phyloP scores from a whole-genome alignment of 306 rosid genomes.

The Dalbergia oliveri region DNA sequence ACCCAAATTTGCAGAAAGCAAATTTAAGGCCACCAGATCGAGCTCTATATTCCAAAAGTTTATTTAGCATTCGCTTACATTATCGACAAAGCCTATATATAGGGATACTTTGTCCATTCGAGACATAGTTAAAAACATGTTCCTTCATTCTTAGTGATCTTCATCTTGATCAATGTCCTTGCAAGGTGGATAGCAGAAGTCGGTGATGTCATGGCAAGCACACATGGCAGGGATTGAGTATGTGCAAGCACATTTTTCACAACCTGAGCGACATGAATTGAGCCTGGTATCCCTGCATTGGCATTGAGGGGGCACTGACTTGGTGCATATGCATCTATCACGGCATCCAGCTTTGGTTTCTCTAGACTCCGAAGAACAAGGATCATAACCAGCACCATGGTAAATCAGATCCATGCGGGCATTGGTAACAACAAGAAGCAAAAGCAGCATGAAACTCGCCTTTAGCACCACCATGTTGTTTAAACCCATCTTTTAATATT shows the following conservation, averaged over 20 bases:
- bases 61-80: no score
- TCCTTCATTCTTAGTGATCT: neutral
- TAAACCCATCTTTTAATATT: neutral
- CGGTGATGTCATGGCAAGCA: neutral
- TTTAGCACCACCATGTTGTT: neutral
- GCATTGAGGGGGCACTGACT: constrained; percentile 1
- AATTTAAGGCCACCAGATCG: no score
- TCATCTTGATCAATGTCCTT: neutral
- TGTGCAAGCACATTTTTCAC: neutral
- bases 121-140: neutral
- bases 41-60: no score
- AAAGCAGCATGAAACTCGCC: neutral
- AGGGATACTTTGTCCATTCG: no score
- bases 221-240: neutral
- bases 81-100: no score
- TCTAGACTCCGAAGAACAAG: neutral
- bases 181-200: constrained; percentile 6
- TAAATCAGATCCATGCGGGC: neutral
- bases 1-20: no score
- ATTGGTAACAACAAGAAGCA: neutral
- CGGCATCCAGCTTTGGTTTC: constrained; percentile 1
- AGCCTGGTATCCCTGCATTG: neutral
- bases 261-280: constrained; percentile 12
- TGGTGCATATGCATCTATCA: neutral
- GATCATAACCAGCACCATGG: neutral